Evolutionary conservation across 192 early-diverging fungal species (phyloP).

Genomic region (Rhizophlyctis rosea): DNA sequence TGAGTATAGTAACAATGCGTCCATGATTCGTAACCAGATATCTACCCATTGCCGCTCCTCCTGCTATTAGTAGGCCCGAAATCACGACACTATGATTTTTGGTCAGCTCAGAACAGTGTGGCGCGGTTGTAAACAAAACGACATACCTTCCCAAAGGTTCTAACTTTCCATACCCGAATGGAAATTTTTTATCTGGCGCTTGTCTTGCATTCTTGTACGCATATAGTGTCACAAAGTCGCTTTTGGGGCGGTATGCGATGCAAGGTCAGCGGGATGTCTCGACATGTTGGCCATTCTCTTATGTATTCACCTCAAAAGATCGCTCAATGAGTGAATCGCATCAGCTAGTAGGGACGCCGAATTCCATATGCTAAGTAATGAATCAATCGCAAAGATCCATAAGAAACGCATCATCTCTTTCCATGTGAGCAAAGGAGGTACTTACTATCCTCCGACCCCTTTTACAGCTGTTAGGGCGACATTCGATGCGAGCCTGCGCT

Average conservation of each 20-base stretch:
- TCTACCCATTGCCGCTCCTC: constrained; percentile 63
- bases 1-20: constrained; percentile 3
- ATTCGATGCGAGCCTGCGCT: constrained; percentile 28
- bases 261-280: constrained; percentile 12
- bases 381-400: not conserved
- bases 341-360: constrained; percentile 78
- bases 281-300: not conserved
- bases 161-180: constrained; percentile 54
- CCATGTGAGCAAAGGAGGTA: not conserved
- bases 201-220: constrained; percentile 67
- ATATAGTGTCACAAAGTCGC: constrained; percentile 79
- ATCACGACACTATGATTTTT: constrained; percentile 35
- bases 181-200: constrained; percentile 57
- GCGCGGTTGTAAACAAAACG: constrained; percentile 25
- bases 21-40: constrained; percentile 40
- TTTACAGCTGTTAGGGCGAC: constrained; percentile 35
- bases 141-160: constrained; percentile 36
- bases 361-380: constrained; percentile 39
- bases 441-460: constrained; percentile 35
- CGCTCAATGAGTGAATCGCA: constrained; percentile 68
- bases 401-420: not conserved
- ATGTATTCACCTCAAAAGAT: constrained; percentile 47
- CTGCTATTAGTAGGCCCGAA: constrained; percentile 64
- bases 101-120: constrained; percentile 31
- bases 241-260: constrained; percentile 23